Base-by-base conservation (phyloP, 768 basidiomycete genomes). In the Rhodocollybia butyracea region DNA sequence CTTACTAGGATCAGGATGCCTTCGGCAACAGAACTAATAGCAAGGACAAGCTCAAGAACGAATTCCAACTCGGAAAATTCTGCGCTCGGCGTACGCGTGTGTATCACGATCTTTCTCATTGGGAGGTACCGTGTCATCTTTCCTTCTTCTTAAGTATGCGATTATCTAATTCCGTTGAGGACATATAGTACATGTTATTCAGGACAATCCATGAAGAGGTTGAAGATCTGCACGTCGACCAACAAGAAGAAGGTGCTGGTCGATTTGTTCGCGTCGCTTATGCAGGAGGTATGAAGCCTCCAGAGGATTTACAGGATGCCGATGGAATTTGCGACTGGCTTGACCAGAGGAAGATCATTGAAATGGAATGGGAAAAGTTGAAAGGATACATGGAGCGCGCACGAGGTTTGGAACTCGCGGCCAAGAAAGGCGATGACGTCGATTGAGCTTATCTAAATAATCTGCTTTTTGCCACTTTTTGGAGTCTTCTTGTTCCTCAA, bases 261-360 rank as follows among this genome's bases (percentile, higher is more conserved):
- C 48, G 34, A 3, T 91, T 85, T 67, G 78, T 85, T 61, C 79
- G 79, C 26, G 75, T 88, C 22, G 80, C 85, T 6, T 83, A 76
- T 61, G 68, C 73, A 8, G 78, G 77, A 26, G 81, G 81, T 2
- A 70, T 70, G 59, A 64, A 76, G 54, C 88, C 88, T 19, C 91
- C 91, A 0, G 68, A 82, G 38, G 84, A 92, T 61, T 71, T 86
- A 31, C 67, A 74, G 12, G 83, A 92, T 61, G 87, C 86, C n/a
- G 89, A 93, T 62, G 82, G 71, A n/a, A 74, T 92, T 34, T 86
- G 86, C 72, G 87, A 89, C 22, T 91, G 89, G 89, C 76, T 94
- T 10, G 90, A 91, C 57, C 69, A 83, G 57, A 77, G 89, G 32
- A 77, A 79, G 17, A 66, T 89, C 40, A 84, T 92, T 55, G 80